Evolutionary conservation across 768 basidiomycete species (phyloP).

Genomic region (Podaxis sp.): DNA sequence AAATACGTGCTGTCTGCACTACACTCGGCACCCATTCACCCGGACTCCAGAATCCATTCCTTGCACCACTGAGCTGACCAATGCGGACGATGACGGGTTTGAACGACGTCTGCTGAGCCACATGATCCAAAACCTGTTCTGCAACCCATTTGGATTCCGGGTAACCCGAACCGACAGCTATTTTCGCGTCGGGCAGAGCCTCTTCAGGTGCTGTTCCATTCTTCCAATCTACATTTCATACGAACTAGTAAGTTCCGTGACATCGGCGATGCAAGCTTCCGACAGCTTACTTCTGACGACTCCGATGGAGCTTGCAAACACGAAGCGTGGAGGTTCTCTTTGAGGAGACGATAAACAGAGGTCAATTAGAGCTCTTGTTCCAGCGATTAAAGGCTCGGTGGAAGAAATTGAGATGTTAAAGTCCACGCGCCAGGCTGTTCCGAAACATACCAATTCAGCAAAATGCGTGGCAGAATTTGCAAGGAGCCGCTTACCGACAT

Average conservation of each 20-base stretch:
- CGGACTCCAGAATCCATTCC: slow-evolving; percentile 37
- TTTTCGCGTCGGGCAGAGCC: slow-evolving; percentile 17
- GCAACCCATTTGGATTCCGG: slow-evolving; percentile 39
- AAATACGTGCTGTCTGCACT: slow-evolving; percentile 23
- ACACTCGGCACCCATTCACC: slow-evolving; percentile 41
- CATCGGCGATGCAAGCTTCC: neutral
- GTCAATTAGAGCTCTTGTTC: slow-evolving; percentile 35
- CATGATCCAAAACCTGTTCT: slow-evolving; percentile 27
- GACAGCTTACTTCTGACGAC: slow-evolving; percentile 18
- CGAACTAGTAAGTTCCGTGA: too few species aligned
- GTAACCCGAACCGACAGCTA: slow-evolving; percentile 32
- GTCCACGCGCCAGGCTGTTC: slow-evolving; percentile 39
- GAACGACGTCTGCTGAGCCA: slow-evolving; percentile 23
- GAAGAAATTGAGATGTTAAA: slow-evolving; percentile 40
- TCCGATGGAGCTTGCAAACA: slow-evolving; percentile 34
- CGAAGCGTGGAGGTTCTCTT: slow-evolving; percentile 24
- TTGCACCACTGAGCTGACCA: slow-evolving; percentile 40
- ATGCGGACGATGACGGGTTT: slow-evolving; percentile 32
- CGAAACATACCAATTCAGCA: neutral
- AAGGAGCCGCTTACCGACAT: slow-evolving; percentile 21
- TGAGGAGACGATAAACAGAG: slow-evolving; percentile 28
- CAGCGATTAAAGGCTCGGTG: slow-evolving; percentile 37
- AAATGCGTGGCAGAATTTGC: neutral
- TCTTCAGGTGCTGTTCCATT: slow-evolving; percentile 20
- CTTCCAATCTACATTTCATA: slow-evolving; percentile 6